These are phyloP conservation scores for Elsinoe fawcettii DNA, from an alignment of 2,329 filamentous ascomycete species.

Conservation along the genomic window DNA sequence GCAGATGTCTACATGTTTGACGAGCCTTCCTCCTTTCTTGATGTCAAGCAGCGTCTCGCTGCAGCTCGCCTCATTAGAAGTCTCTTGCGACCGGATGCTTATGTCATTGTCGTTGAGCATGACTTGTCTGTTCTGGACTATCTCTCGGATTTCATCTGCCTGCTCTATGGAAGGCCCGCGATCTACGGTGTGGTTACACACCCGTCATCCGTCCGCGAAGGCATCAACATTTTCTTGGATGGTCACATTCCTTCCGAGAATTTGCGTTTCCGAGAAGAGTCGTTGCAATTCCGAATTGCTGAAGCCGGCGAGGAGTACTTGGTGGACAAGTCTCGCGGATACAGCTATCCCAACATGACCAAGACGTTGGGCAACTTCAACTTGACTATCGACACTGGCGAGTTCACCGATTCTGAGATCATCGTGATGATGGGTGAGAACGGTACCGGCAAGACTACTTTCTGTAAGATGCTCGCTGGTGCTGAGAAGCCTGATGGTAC, in stretches of 20 bases:
- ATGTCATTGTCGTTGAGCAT: slow-evolving; percentile 98
- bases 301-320: slow-evolving; percentile 85
- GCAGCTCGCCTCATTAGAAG: slow-evolving; percentile 89
- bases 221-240: slow-evolving; percentile 98
- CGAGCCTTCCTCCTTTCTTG: slow-evolving; percentile 95
- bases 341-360: slow-evolving; percentile 81
- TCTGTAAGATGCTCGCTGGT: slow-evolving; percentile 92
- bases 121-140: slow-evolving; percentile 98
- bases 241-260: slow-evolving; percentile 98
- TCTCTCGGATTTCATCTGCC: slow-evolving; percentile 95
- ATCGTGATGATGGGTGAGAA: slow-evolving; percentile 99
- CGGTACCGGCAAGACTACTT: slow-evolving; percentile 97
- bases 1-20: slow-evolving; percentile 99
- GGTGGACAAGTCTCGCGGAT: slow-evolving; percentile 74
- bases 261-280: slow-evolving; percentile 94
- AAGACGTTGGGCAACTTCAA: slow-evolving; percentile 89
- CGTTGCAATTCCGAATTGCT: slow-evolving; percentile 86
- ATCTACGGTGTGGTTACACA: slow-evolving; percentile 97
- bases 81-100: slow-evolving; percentile 79
- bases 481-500: slow-evolving; percentile 81
- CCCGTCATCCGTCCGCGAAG: slow-evolving; percentile 91
- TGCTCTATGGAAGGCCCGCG: slow-evolving; percentile 90
- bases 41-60: slow-evolving; percentile 97
- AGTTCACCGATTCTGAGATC: slow-evolving; percentile 97
- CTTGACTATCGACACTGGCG: slow-evolving; percentile 69